Base-by-base conservation (phyloP, 2,329 filamentous ascomycete genomes). In the Pseudogymnoascus sp. region DNA sequence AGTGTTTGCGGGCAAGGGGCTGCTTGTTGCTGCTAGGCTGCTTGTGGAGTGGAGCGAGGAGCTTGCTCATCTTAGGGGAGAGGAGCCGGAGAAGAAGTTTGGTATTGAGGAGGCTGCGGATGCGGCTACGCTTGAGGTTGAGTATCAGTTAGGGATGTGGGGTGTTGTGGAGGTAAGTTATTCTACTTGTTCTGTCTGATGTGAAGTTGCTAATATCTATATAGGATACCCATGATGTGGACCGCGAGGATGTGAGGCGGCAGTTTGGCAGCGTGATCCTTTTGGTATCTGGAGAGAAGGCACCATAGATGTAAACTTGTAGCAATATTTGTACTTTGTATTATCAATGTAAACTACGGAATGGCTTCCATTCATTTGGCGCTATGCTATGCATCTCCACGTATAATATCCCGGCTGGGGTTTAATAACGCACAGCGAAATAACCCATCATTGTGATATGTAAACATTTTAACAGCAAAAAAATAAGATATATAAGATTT, bases 81-180 rank as follows among this genome's bases (percentile, higher is more conserved):
- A 66, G 45, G 61, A 72, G 59, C 69, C 65, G 5, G 69, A 69
- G 61, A 69, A 66, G 58, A 75, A 74, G 62, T 97, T 96, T 72
- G 89, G 90, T 0, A 87, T 96, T 11, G 89, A 96, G 70, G 87
- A 96, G 73, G 93, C 93, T 0, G 87, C 90, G 0, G 80, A 83
- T 70, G 88, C 89, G 12, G 87, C 88, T 5, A 96, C 84, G 69
- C 74, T 96, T 43, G 95, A 99, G 79, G 91, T 96, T 14, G 82
- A 85, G 66, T 97, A 91, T 88, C 95, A 99, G 82, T 96, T 88
- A 0, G 79, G 83, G 28, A 87, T 89, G 76, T 97, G 95, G 93
- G 95, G 95, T 7, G 93, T 96, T 79, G 95, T 99, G 0, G 95
- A 99, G 63, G 72, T 61, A 59, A 61, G 43, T 4, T 61, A 12